Conservation (phyloP, 192 early-diverging fungal genomes). For the Radiomyces spectabilis region DNA sequence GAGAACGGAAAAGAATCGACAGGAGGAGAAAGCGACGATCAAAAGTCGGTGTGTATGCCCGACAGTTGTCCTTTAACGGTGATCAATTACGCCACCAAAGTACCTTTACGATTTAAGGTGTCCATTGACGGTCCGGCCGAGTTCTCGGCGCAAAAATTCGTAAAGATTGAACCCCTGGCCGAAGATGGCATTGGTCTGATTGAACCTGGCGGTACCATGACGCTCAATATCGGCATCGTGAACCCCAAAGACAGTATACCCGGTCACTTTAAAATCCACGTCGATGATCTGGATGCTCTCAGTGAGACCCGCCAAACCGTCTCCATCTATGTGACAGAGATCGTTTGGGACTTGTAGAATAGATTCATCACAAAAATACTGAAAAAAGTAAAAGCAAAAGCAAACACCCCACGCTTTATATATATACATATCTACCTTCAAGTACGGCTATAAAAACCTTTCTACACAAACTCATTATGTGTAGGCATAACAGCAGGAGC, state of each 20-base stretch:
- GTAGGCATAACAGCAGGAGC: too few species aligned
- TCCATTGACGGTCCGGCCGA: conserved; percentile 72
- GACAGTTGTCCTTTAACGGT: conserved; percentile 37
- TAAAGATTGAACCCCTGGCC: conserved; percentile 53
- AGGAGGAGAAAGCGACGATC: conserved; percentile 10
- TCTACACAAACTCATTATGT: too few species aligned
- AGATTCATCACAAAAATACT: neutral
- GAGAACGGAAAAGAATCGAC: conserved; percentile 39
- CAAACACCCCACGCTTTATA: too few species aligned
- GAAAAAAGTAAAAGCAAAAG: too few species aligned
- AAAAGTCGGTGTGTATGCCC: conserved; percentile 5
- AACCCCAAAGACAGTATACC: conserved; percentile 63
- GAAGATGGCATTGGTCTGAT: conserved; percentile 48
- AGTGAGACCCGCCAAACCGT: conserved; percentile 50
- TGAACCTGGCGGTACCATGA: conserved; percentile 49
- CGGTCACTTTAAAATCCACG: conserved; percentile 66
- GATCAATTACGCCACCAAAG: conserved; percentile 55
- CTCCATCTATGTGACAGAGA: conserved; percentile 58
- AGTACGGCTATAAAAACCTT: too few species aligned
- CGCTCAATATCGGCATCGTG: conserved; percentile 49
- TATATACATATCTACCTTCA: too few species aligned
- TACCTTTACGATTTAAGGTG: conserved; percentile 61
- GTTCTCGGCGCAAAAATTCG: conserved; percentile 50
- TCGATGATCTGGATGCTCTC: conserved; percentile 63
- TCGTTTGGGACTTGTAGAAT: conserved; percentile 19